Conservation (phyloP, 768 basidiomycete genomes). For the Pleurotus ostreatus region DNA sequence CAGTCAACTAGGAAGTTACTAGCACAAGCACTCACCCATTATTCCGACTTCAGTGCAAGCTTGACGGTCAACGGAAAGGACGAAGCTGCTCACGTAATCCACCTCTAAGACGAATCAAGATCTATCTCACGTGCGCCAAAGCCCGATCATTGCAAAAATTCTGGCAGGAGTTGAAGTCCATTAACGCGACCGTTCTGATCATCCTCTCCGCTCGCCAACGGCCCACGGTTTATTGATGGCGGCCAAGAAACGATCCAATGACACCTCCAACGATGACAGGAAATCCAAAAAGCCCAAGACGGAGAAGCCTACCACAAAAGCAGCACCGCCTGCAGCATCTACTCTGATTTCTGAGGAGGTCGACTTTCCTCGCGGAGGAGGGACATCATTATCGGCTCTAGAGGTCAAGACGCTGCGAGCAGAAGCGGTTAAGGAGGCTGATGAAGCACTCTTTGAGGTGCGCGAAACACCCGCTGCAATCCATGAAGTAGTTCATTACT, state of each 20-base stretch:
- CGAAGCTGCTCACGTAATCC: conserved; percentile 18
- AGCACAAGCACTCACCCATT: conserved; percentile 31
- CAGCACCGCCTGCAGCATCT: conserved; percentile 29
- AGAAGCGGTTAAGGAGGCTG: conserved; percentile 82
- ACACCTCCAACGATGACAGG: background rate
- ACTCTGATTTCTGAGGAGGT: conserved; percentile 60
- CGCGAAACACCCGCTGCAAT: conserved; percentile 15
- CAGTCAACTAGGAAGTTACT: conserved; percentile 6
- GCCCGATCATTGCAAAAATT: too few species aligned
- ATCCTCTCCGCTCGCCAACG: background rate
- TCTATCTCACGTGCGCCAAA: too few species aligned
- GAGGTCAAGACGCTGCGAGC: conserved; percentile 84
- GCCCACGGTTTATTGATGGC: conserved; percentile 11
- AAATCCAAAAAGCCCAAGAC: conserved; percentile 11
- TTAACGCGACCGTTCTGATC: conserved; percentile 2
- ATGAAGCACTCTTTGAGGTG: conserved; percentile 74
- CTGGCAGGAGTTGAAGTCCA: too few species aligned
- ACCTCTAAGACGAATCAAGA: conserved; percentile 9
- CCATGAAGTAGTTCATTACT: conserved; percentile 9
- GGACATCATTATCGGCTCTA: conserved; percentile 80
- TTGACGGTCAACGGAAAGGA: too few species aligned
- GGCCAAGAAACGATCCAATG: conserved; percentile 1
- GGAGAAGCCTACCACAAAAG: conserved; percentile 18
- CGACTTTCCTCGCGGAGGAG: conserved; percentile 95
- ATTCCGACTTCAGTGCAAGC: background rate